A percentile compares a stretch with the other conserved stretches of the same genome.
phyloP scores from a whole-genome alignment of 129 eudicot species.

The Glebionis coronaria region DNA sequence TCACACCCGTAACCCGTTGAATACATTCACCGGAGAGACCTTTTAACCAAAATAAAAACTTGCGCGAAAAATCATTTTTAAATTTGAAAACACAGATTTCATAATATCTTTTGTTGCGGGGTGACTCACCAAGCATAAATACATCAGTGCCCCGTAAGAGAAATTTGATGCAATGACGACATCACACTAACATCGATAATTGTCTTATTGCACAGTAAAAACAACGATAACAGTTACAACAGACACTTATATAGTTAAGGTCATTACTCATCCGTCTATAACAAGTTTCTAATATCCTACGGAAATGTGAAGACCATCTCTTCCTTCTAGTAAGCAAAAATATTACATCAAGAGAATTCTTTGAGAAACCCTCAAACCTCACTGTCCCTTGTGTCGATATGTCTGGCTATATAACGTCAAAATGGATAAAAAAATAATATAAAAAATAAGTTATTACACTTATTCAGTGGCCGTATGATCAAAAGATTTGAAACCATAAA shows the following conservation, averaged over 20 bases:
- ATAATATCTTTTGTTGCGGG: not conserved
- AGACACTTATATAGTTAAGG: constrained; percentile 9
- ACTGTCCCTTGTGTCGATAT: constrained; percentile 5
- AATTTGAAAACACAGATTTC: too few species aligned
- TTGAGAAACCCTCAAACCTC: not conserved
- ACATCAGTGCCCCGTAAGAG: not conserved
- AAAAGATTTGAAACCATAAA: constrained; percentile 7
- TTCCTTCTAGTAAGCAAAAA: constrained; percentile 19
- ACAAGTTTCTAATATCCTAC: constrained; percentile 15
- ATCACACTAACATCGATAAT: not conserved
- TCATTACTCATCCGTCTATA: constrained; percentile 10
- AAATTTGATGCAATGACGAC: not conserved
- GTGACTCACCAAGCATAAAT: not conserved
- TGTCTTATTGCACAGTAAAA: constrained; percentile 1
- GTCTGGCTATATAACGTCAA: constrained; percentile 21
- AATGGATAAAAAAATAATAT: constrained; percentile 22
- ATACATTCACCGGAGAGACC: too few species aligned
- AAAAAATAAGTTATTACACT: constrained; percentile 6
- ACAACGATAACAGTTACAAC: not conserved
- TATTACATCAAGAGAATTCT: constrained; percentile 12
- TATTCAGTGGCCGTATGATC: constrained; percentile 9
- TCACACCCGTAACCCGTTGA: too few species aligned
- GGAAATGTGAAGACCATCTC: not conserved
- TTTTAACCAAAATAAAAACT: too few species aligned
- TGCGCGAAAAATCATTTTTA: too few species aligned